phyloP scores from a whole-genome alignment of 176 grass and related monocot genomes.

The Puccinellia tenuiflora region DNA sequence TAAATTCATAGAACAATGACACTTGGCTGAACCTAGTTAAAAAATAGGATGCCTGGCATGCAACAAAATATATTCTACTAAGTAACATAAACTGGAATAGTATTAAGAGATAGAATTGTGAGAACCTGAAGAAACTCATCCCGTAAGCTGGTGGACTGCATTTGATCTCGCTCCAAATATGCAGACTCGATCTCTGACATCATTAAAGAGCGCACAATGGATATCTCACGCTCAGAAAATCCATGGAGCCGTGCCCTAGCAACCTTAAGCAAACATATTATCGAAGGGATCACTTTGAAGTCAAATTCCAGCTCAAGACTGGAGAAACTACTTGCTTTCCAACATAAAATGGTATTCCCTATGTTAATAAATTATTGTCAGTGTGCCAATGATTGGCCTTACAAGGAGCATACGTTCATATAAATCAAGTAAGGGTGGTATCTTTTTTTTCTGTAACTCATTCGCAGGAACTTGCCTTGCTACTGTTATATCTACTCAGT shows the following conservation, averaged over 20 bases:
- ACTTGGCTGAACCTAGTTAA: conserved; percentile 9
- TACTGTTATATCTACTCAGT: conserved; percentile 4
- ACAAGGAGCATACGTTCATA: not conserved
- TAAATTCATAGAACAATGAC: conserved; percentile 11
- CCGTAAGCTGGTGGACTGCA: conserved; percentile 85
- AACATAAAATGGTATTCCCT: conserved; percentile 1
- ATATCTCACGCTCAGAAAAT: conserved; percentile 98
- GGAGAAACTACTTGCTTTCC: not conserved
- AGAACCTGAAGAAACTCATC: conserved; percentile 93
- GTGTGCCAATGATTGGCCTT: not conserved
- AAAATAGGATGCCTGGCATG: not conserved
- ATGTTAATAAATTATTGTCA: not conserved
- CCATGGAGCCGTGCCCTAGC: conserved; percentile 89
- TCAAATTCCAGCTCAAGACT: conserved; percentile 14
- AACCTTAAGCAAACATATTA: conserved; percentile 54
- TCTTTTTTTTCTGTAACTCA: not conserved
- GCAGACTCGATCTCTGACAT: conserved; percentile 99
- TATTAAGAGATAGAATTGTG: conserved; percentile 22
- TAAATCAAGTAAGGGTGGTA: not conserved
- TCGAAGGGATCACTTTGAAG: conserved; percentile 19
- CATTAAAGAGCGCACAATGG: conserved; percentile 95
- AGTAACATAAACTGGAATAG: not conserved
- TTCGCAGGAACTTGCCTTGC: not conserved
- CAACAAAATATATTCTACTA: not conserved
- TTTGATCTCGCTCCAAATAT: conserved; percentile 97